A percentile compares a stretch with the other conserved stretches of the same genome.
Conservation (phyloP, 371 early-diverging fungal species). For the Mortierella sp. region DNA sequence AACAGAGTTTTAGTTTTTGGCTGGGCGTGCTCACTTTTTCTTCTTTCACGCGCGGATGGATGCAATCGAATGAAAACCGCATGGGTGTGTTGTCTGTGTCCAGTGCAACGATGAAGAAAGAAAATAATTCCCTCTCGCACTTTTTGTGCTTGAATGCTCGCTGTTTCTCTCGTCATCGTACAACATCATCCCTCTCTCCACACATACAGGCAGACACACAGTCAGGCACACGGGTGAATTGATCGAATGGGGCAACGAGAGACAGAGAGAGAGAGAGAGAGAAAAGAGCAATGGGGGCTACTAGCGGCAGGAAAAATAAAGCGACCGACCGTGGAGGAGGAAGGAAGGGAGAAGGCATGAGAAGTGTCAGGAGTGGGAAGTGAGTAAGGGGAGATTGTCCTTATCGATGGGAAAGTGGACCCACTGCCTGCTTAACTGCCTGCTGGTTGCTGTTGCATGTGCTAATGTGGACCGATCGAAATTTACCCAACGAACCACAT, state of each 20-base stretch:
- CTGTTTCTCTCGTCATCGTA: constrained; percentile 9
- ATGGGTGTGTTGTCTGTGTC: background rate
- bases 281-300: background rate
- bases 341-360: too few species aligned
- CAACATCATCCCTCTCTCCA: constrained; percentile 6
- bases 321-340: background rate
- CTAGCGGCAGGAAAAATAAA: background rate
- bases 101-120: background rate
- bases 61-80: background rate
- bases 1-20: background rate
- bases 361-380: background rate
- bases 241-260: background rate
- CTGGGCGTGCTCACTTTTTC: constrained; percentile 3
- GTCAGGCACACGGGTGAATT: background rate
- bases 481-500: constrained; percentile 7
- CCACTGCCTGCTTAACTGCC: background rate
- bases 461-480: background rate
- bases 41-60: constrained; percentile 10
- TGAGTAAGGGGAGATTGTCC: background rate
- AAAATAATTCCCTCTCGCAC: background rate
- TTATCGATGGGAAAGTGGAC: background rate
- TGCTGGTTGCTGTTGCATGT: background rate
- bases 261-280: background rate
- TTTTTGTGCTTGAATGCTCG: background rate
- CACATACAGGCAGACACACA: background rate